Percentiles rank a stretch among this genome's conserved stretches.
phyloP scores from a whole-genome alignment of 352 stramenopile genomes.

The Phytophthora kernoviae region DNA sequence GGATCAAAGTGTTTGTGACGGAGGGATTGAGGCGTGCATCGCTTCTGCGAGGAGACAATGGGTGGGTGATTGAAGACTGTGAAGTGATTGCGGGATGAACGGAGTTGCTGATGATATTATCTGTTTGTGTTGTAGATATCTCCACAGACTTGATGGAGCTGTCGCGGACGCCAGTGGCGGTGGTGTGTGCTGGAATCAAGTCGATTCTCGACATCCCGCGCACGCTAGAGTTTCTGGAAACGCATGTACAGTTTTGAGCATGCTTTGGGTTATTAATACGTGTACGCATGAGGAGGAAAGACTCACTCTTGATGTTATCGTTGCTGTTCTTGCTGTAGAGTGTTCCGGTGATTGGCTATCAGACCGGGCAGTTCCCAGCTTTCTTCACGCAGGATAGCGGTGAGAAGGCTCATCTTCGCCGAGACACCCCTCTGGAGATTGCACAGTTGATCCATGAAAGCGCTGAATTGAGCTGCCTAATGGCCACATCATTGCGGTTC shows the following conservation, averaged over 20 bases:
- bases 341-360: slow-evolving; percentile 94
- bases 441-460: slow-evolving; percentile 86
- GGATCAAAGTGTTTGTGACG: slow-evolving; percentile 98
- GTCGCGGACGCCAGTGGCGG: slow-evolving; percentile 94
- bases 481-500: slow-evolving; percentile 87
- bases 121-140: slow-evolving; percentile 70
- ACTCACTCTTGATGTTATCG: slow-evolving; percentile 5
- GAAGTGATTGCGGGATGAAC: not conserved
- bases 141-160: slow-evolving; percentile 97
- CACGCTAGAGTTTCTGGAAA: slow-evolving; percentile 98
- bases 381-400: slow-evolving; percentile 97
- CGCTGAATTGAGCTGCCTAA: slow-evolving; percentile 81
- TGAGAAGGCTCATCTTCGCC: slow-evolving; percentile 78
- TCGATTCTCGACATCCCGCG: slow-evolving; percentile 97
- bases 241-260: slow-evolving; percentile 52
- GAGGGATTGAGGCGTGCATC: slow-evolving; percentile 97
- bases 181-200: slow-evolving; percentile 99
- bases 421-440: slow-evolving; percentile 88
- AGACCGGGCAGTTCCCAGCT: slow-evolving; percentile 95
- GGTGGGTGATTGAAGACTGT: slow-evolving; percentile 42
- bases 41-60: slow-evolving; percentile 93
- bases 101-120: not conserved
- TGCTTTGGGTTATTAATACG: not conserved
- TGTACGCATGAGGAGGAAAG: not conserved
- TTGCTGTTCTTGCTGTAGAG: slow-evolving; percentile 53